Percentiles rank a stretch among this genome's conserved stretches.
These are phyloP conservation scores for Crithidia brevicula DNA, from an alignment of 208 protist species.

Conservation along the genomic window DNA sequence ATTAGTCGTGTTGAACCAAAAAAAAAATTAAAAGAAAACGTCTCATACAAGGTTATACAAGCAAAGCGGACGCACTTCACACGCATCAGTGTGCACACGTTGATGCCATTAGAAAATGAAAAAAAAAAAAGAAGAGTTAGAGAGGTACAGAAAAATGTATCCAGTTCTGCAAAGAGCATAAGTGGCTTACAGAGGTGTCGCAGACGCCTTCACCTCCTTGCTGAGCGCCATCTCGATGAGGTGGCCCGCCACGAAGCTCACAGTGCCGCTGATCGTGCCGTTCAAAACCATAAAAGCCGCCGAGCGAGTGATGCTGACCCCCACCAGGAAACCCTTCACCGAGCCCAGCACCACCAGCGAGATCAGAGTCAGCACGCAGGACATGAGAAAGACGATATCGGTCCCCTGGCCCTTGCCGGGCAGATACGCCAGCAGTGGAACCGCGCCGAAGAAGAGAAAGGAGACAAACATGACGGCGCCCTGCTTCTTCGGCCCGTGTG, in stretches of 20 bases:
- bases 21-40: too few relatives aligned
- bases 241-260: conserved; percentile 84
- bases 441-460: conserved; percentile 92
- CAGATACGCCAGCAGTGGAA: conserved; percentile 91
- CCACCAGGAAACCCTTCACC: conserved; percentile 86
- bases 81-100: too few relatives aligned
- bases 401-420: conserved; percentile 69
- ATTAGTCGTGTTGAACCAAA: too few relatives aligned
- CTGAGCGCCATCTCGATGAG: conserved; percentile 65
- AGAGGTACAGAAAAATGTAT: background rate
- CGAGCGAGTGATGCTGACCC: conserved; percentile 63
- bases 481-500: conserved; percentile 78
- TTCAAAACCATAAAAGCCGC: conserved; percentile 89
- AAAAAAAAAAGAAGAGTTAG: background rate
- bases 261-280: conserved; percentile 76
- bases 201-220: conserved; percentile 22
- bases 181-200: background rate
- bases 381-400: conserved; percentile 79
- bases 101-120: too few relatives aligned
- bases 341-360: conserved; percentile 86
- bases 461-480: conserved; percentile 94
- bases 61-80: too few relatives aligned
- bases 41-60: too few relatives aligned
- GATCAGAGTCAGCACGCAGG: conserved; percentile 75
- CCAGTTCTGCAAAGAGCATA: background rate